Conservation (phyloP, 371 early-diverging fungal species). For the Apophysomyces ossiformis region DNA sequence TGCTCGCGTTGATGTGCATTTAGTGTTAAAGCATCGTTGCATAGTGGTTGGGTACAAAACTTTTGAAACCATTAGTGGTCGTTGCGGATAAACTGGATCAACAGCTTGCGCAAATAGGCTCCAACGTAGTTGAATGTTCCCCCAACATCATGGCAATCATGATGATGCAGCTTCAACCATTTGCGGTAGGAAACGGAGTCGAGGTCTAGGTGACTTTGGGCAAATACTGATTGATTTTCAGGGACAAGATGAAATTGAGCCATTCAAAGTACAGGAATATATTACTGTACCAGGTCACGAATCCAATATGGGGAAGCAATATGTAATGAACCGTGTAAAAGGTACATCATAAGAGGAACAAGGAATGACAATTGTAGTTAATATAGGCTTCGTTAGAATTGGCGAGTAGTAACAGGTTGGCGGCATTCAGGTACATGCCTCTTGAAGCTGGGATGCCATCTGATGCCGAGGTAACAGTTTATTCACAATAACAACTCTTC, state of each 20-base stretch:
- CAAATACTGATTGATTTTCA: neutral
- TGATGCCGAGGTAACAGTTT: constrained; percentile 17
- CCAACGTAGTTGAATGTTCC: constrained; percentile 20
- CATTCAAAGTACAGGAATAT: constrained; percentile 13
- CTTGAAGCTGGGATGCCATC: constrained; percentile 17
- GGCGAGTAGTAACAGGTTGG: constrained; percentile 11
- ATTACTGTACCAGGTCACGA: constrained; percentile 18
- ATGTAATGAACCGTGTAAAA: constrained; percentile 18
- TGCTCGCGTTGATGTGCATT: neutral
- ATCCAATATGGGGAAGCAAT: constrained; percentile 13
- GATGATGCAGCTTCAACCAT: constrained; percentile 12
- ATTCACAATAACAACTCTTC: neutral
- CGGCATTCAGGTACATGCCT: constrained; percentile 11
- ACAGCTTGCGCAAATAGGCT: constrained; percentile 16
- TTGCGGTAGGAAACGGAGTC: constrained; percentile 8
- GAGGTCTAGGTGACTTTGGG: neutral
- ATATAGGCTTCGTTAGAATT: neutral
- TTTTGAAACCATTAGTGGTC: constrained; percentile 13
- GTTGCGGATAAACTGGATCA: constrained; percentile 17
- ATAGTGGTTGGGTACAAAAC: constrained; percentile 19
- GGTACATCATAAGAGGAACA: constrained; percentile 1
- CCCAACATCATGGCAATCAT: constrained; percentile 18
- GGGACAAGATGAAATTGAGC: constrained; percentile 2
- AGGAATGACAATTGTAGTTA: neutral
- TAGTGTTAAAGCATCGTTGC: neutral